Conservation (phyloP, 2,329 filamentous ascomycete genomes). For the Pseudocercospora eumusae region DNA sequence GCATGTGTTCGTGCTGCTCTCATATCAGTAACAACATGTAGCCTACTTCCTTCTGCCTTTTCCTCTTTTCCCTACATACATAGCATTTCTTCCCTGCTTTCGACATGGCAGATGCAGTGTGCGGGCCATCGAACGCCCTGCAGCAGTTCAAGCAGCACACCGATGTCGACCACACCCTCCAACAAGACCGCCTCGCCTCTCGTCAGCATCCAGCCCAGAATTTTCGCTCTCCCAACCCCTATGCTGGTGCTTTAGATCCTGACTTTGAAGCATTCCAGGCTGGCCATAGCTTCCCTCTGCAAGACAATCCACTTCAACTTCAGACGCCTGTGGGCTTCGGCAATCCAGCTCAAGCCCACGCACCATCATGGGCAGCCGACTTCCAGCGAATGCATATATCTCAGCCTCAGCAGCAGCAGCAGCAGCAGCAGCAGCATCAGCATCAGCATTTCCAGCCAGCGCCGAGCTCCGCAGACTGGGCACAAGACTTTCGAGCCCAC, state of each 20-base stretch:
- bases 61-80: background rate
- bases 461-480: constrained; percentile 51
- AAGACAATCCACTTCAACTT: constrained; percentile 43
- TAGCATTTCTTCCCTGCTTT: background rate
- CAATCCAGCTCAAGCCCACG: constrained; percentile 28
- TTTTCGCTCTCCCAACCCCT: constrained; percentile 62
- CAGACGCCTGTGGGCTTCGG: constrained; percentile 38
- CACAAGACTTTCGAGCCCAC: constrained; percentile 59
- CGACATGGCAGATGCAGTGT: constrained; percentile 67
- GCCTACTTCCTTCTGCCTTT: background rate
- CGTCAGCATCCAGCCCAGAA: constrained; percentile 54
- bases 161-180: constrained; percentile 66
- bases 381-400: constrained; percentile 52
- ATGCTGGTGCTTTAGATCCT: constrained; percentile 59
- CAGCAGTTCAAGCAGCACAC: constrained; percentile 72
- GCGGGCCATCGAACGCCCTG: constrained; percentile 73
- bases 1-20: background rate
- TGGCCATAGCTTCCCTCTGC: constrained; percentile 41
- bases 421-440: constrained; percentile 50
- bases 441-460: constrained; percentile 48
- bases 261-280: constrained; percentile 72
- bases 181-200: constrained; percentile 68
- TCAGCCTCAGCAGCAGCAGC: constrained; percentile 47
- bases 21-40: background rate
- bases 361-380: constrained; percentile 52